phyloP scores from a whole-genome alignment of 768 basidiomycete species.

The Rhodosporidiobolus odoratus region DNA sequence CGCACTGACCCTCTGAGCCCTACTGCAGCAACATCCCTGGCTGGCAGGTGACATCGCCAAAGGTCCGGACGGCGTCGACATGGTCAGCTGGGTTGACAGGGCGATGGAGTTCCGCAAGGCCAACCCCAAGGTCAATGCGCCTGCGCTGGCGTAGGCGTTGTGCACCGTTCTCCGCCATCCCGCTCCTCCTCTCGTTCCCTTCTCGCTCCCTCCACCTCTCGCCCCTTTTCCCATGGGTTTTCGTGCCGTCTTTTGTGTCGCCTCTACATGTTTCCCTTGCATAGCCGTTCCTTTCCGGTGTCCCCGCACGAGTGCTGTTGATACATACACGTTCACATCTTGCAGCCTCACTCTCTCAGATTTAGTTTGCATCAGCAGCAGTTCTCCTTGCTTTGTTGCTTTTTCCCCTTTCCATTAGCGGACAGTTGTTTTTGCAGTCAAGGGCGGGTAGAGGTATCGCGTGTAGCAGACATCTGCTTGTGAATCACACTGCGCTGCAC shows the following conservation, averaged over 20 bases:
- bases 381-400: too few relatives aligned
- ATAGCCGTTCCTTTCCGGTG: too few relatives aligned
- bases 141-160: slow-evolving; percentile 13
- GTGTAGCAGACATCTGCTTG: too few relatives aligned
- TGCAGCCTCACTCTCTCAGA: too few relatives aligned
- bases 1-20: too few relatives aligned
- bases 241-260: background rate
- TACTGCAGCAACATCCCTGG: slow-evolving; percentile 79
- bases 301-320: too few relatives aligned
- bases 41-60: slow-evolving; percentile 58
- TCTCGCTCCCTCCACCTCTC: background rate
- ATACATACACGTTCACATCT: too few relatives aligned
- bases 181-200: background rate
- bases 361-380: too few relatives aligned
- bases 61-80: slow-evolving; percentile 64
- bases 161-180: background rate
- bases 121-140: slow-evolving; percentile 23
- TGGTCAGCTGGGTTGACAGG: slow-evolving; percentile 70
- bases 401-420: too few relatives aligned
- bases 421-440: too few relatives aligned
- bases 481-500: too few relatives aligned
- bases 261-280: background rate
- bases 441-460: too few relatives aligned
- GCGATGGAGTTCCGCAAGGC: slow-evolving; percentile 39
- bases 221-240: background rate